Base-by-base conservation (phyloP, 2,329 filamentous ascomycete species). In the Colletotrichum abscissum region DNA sequence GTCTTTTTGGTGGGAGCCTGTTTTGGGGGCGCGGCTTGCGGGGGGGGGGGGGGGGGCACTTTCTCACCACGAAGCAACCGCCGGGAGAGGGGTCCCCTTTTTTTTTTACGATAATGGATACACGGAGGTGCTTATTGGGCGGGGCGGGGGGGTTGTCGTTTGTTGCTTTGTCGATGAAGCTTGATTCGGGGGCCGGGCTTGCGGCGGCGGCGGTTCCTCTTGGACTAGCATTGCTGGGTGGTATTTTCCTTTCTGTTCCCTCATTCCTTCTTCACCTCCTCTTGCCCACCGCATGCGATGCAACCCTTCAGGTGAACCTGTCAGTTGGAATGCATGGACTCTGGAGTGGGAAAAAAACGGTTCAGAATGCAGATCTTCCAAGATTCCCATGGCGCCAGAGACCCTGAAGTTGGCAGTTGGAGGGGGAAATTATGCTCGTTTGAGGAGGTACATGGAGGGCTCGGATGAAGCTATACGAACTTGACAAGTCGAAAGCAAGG, bases 231-330 rank as follows among this genome's bases (percentile, higher is more conserved):
- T 26, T 26, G 57, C n/a, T 54, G 67, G 67, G 26, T 38, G 22
- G 24, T 52, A 19, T 60, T 70, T 55, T 65, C 7, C 38, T 19
- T 42, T 35, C 11, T 35, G 33, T 42, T 42, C 38, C 38, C 38
- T 42, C 14, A 19, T 42, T 42, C 38, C 14, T 35, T 12, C 33
- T 35, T 35, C 33, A 12, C 26, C 5, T 55, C 9, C 22, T 26
- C 52, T 55, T 49, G 42, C 28, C 28, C 28, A 54, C 46, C 46
- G 46, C 38, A 54, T 67, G 55, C 69, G 66, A 69, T 72, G 70
- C 70, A 55, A 72, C 70, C 54, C 70, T 72, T 69, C 70, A 72
- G 70, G 70, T 69, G 70, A 72, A 69, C 66, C 70, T 59, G 66
- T 46, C 59, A 35, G 54, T 60, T 67, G 72, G 72, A 42, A 72